Percentiles rank a stretch among this genome's conserved stretches.
phyloP scores from a whole-genome alignment of 306 rosid genomes.

The Rosa persica region DNA sequence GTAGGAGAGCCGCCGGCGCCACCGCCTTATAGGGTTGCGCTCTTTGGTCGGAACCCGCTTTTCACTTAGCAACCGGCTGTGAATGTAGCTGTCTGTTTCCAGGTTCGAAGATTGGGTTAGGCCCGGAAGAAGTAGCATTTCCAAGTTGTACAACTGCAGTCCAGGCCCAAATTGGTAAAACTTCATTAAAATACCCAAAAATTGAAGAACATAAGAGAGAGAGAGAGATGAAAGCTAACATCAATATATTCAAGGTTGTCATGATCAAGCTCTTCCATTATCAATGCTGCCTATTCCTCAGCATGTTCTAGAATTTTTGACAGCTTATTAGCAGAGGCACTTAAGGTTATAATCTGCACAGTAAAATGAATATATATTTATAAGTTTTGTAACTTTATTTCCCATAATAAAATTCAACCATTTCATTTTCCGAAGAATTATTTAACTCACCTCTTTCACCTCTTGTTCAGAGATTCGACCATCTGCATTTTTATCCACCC shows the following conservation, averaged over 20 bases:
- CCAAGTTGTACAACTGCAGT: slow-evolving; percentile 73
- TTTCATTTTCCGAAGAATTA: not conserved
- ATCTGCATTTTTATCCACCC: slow-evolving; percentile 94
- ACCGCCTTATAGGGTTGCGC: slow-evolving; percentile 63
- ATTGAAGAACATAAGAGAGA: too few species aligned
- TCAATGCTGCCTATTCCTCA: slow-evolving; percentile 88
- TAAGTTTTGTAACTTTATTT: not conserved
- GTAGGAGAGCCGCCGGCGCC: slow-evolving; percentile 39
- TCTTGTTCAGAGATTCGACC: slow-evolving; percentile 78
- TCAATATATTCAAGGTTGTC: slow-evolving; percentile 71
- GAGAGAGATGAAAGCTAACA: slow-evolving; percentile 33
- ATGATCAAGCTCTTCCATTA: slow-evolving; percentile 93
- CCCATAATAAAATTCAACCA: not conserved
- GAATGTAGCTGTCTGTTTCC: slow-evolving; percentile 50
- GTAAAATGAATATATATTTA: not conserved
- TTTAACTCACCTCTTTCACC: slow-evolving; percentile 66
- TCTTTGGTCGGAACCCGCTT: slow-evolving; percentile 77
- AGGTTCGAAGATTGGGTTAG: slow-evolving; percentile 64
- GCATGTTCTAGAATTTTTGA: slow-evolving; percentile 74
- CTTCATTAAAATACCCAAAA: too few species aligned
- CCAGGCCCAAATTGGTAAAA: not conserved
- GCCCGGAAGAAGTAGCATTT: slow-evolving; percentile 73
- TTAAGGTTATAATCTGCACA: slow-evolving; percentile 64
- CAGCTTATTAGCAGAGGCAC: slow-evolving; percentile 87
- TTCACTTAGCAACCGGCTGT: slow-evolving; percentile 80